Conservation (phyloP, 164 flowering plant species). For the Taxillus chinensis region DNA sequence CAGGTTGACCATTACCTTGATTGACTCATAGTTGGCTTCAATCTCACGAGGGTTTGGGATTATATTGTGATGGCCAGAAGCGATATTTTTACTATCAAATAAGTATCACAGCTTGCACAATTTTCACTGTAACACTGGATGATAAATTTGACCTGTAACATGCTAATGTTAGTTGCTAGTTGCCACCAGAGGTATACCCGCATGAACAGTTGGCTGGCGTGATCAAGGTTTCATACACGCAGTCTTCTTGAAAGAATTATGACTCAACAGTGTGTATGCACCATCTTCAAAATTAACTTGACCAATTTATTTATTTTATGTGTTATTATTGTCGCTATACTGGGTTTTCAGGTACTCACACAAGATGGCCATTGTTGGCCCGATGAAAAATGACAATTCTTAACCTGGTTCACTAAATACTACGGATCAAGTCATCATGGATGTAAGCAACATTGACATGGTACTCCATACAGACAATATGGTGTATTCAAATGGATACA, state of each 20-base stretch:
- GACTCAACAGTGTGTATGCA: conserved; percentile 68
- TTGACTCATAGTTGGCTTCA: too few relatives aligned
- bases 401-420: conserved; percentile 85
- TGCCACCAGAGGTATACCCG: conserved; percentile 73
- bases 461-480: conserved; percentile 85
- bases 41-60: too few relatives aligned
- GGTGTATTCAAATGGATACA: conserved; percentile 67
- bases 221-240: conserved; percentile 92
- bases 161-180: conserved; percentile 3
- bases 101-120: not conserved
- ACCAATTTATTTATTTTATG: not conserved
- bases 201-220: conserved; percentile 85
- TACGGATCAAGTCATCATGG: conserved; percentile 63
- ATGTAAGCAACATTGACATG: conserved; percentile 58
- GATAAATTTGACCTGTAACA: not conserved
- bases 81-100: too few relatives aligned
- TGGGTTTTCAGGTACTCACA: conserved; percentile 50
- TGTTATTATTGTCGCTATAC: conserved; percentile 1
- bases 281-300: not conserved
- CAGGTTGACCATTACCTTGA: too few relatives aligned
- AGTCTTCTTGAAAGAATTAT: conserved; percentile 60
- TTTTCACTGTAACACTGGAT: not conserved
- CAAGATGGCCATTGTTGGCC: conserved; percentile 57
- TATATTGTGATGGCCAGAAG: too few relatives aligned
- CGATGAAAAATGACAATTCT: conserved; percentile 53